Evolutionary conservation across 140 eudicot species (phyloP), one percentile per base, ranked within the genome.

Genomic region (Stevia rebaudiana): DNA sequence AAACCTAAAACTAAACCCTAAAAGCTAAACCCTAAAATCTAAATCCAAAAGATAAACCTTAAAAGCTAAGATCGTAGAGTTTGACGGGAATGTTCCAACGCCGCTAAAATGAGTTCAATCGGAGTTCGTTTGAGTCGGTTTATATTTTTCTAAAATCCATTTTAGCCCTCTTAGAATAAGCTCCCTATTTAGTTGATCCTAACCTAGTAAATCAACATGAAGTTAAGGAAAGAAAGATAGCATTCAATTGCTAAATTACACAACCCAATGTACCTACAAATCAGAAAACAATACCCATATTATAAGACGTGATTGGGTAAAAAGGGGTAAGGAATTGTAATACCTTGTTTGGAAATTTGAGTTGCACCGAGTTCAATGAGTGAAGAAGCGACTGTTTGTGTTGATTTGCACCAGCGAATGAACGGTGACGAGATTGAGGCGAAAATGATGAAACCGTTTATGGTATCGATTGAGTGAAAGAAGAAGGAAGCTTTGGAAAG

Each of bases 311-410:
- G 60, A 48, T 51, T 50, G 28, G 17, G 43, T 23, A 13, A 48
- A 47, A 0, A 47, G 63, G 63, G 35, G 21, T 5, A 24, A 23
- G 0, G 0, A 39, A 23, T 11, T 16, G 54, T 5, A 18, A 31
- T 70, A 91, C 98, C 98, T 35, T 91, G 82, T 79, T 76, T 91
- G 50, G 89, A 56, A 72, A 91, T 65, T 42, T 87, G 72, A 65
- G 84, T 71, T 12, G 92, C 96, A n/a, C 96, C 98, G 37, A 87
- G 82, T 37, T 91, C 85, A 48, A 91, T 76, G 65, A 76, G 81
- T 6, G 98, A 86, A 7, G 83, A 67, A 4, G 59, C 55, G 16
- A 31, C 1, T n/a, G 74, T 49, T 35, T 71, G 86, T 61, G 83
- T 52, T 71, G 78, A 63, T 74, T 84, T 81, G 72, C 72, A 58